These are phyloP conservation scores for Buxus sempervirens DNA, from an alignment of 164 flowering plant species.

Conservation along the genomic window DNA sequence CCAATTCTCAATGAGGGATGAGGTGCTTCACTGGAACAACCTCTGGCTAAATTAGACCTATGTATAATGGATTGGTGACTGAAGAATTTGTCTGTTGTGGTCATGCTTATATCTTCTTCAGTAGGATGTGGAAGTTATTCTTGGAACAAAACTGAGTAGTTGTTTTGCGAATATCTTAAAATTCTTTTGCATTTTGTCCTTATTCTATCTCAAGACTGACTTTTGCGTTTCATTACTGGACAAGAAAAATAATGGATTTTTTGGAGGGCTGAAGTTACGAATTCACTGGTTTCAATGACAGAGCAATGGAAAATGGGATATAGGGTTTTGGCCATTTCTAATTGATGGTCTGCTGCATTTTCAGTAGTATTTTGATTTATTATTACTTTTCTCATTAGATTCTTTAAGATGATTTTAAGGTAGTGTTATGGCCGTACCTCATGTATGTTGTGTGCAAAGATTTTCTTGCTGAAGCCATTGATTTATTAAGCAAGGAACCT, in stretches of 20 bases:
- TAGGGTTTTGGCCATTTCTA: background rate
- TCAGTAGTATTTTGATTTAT: too few relatives aligned
- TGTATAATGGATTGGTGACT: constrained; percentile 10
- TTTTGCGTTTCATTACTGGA: too few relatives aligned
- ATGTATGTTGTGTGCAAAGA: too few relatives aligned
- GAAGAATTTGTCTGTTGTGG: constrained; percentile 1
- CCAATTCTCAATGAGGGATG: constrained; percentile 48
- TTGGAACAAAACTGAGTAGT: background rate
- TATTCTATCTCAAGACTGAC: too few relatives aligned
- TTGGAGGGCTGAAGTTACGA: too few relatives aligned
- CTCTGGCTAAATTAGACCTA: constrained; percentile 1
- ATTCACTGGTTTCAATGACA: background rate
- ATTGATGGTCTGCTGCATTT: too few relatives aligned
- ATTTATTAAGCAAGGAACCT: too few relatives aligned
- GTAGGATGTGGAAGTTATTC: constrained; percentile 5
- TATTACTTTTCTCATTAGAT: background rate
- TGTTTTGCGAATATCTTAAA: background rate
- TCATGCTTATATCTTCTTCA: background rate
- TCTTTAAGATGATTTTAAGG: too few relatives aligned
- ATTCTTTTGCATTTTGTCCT: background rate
- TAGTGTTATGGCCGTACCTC: too few relatives aligned
- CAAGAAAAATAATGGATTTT: too few relatives aligned
- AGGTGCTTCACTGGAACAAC: constrained; percentile 5
- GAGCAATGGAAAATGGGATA: background rate
- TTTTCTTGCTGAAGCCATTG: too few relatives aligned